Evolutionary conservation across 2,329 filamentous ascomycete species (phyloP).

Genomic region (Aspergillus intermedius): DNA sequence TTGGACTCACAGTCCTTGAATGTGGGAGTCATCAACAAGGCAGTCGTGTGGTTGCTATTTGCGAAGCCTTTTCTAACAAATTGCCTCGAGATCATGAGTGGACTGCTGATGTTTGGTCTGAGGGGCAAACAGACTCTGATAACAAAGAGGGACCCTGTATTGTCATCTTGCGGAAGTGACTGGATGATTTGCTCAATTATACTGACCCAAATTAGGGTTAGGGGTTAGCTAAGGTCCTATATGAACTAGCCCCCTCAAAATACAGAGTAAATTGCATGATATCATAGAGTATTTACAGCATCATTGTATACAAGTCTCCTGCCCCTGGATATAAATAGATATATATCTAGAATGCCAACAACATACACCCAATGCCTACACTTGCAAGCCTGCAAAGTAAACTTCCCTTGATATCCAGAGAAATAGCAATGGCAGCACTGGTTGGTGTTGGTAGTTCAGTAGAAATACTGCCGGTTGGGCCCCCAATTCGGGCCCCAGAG

Average conservation of each 20-base stretch:
- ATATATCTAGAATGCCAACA: slow-evolving; percentile 1
- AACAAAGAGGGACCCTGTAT: not conserved
- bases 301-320: too few species aligned
- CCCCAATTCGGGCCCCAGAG: slow-evolving; percentile 40
- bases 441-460: slow-evolving; percentile 12
- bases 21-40: slow-evolving; percentile 32
- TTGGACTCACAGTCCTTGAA: slow-evolving; percentile 29
- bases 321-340: not conserved
- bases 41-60: slow-evolving; percentile 21
- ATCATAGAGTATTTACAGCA: too few species aligned
- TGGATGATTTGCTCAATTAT: too few species aligned
- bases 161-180: not conserved
- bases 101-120: not conserved
- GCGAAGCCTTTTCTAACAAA: slow-evolving; percentile 1
- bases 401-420: slow-evolving; percentile 10
- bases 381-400: slow-evolving; percentile 18
- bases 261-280: too few species aligned
- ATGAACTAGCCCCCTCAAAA: too few species aligned
- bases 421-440: slow-evolving; percentile 12
- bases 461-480: slow-evolving; percentile 13
- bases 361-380: slow-evolving; percentile 16
- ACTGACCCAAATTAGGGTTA: too few species aligned
- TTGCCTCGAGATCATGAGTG: not conserved
- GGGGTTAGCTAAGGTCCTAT: too few species aligned
- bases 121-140: not conserved